Base-by-base conservation (phyloP, 345 rosid species). In the Nasturtium officinale region DNA sequence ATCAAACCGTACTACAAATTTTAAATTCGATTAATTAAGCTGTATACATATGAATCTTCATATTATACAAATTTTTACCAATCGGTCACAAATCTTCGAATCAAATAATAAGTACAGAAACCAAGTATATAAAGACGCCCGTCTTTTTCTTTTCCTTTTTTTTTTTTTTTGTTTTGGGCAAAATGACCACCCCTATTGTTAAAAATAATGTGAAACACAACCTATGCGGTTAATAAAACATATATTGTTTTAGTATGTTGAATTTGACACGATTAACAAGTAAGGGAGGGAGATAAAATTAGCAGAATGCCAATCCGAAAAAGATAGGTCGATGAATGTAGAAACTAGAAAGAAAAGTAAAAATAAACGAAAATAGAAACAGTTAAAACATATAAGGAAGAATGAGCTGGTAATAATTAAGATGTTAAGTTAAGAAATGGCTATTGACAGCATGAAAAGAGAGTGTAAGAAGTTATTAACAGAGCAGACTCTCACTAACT, bases 401-500 rank as follows among this genome's bases (percentile, higher is more conserved):
- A 61, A 66, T 66, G 67, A 66, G 60, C 45, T 74, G 72, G 52
- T 65, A 37, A 73, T 56, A 47, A 46, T 46, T 20, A 59, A 52
- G 42, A 67, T 48, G 46, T 17, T 32, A 47, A 32, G 55, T 62
- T 54, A 65, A 57, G n/a, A 58, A 66, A 66, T 57, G 21, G 52
- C 15, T 25, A 10, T 66, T 66, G 72, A 66, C 72, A 65, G 78
- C 60, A 57, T 46, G 32, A 46, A 57, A 65, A 65, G 71, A 64
- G 63, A 65, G 61, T 66, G 61, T 57, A 48, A 74, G 20, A 53
- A 72, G 71, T 73, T 73, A 73, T 33, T 67, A 59, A 59, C 68
- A 67, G 47, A 74, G 78, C 61, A 67, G 37, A 54, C 45, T 66
- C 67, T 48, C 67, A 66, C 46, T 72, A 71, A 66, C 46, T 72